Percentiles rank a stretch among this genome's conserved stretches.
Conservation (phyloP, 331 rosid species). For the Quercus lobata region DNA sequence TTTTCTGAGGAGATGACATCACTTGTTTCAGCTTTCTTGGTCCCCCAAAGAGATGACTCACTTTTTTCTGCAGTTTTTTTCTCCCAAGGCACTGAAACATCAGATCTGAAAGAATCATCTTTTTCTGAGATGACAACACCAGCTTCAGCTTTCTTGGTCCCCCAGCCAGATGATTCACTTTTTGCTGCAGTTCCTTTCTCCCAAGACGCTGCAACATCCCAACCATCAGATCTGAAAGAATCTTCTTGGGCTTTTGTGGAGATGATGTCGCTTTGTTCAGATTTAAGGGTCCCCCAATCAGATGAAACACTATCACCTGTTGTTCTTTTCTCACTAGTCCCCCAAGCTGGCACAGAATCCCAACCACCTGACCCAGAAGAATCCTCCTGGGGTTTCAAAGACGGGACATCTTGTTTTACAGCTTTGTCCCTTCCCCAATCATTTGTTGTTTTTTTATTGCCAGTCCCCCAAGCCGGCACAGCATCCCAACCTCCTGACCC, state of each 20-base stretch:
- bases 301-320: slow-evolving; percentile 16
- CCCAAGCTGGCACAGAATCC: slow-evolving; percentile 1
- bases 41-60: slow-evolving; percentile 6
- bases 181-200: not conserved
- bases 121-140: not conserved
- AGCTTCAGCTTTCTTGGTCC: not conserved
- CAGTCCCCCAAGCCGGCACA: slow-evolving; percentile 17
- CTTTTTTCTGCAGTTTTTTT: not conserved
- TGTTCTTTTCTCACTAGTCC: not conserved
- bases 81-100: not conserved
- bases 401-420: slow-evolving; percentile 1
- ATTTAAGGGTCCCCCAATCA: slow-evolving; percentile 1
- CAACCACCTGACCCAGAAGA: slow-evolving; percentile 28
- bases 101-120: slow-evolving; percentile 7
- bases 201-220: slow-evolving; percentile 18
- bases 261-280: not conserved
- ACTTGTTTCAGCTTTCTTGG: too few species aligned
- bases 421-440: too few species aligned
- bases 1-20: not conserved
- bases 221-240: slow-evolving; percentile 17
- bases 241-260: slow-evolving; percentile 8
- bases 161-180: not conserved
- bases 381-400: not conserved
- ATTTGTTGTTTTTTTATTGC: not conserved
- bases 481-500: slow-evolving; percentile 27